Evolutionary conservation across 202 grass and related monocot species (phyloP).

Genomic region (Setaria italica): DNA sequence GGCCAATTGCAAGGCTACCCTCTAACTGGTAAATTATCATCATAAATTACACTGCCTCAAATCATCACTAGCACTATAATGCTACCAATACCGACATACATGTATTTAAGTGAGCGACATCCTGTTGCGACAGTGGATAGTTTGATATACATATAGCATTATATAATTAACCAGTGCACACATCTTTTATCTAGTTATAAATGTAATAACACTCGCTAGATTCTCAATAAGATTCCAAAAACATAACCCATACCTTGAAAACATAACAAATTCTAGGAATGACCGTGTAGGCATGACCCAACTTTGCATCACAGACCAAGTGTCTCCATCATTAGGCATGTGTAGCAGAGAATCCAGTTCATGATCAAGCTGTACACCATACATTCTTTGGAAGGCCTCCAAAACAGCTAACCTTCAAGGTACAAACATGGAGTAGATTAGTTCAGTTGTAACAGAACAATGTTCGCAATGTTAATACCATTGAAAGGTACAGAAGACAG

Average conservation of each 20-base stretch:
- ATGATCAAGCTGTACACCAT: constrained; percentile 68
- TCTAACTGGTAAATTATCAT: constrained; percentile 21
- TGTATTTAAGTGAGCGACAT: neutral
- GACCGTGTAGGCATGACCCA: constrained; percentile 94
- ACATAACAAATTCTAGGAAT: constrained; percentile 98
- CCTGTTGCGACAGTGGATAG: neutral
- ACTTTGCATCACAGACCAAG: constrained; percentile 97
- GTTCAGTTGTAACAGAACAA: constrained; percentile 25
- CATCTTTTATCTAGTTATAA: constrained; percentile 26
- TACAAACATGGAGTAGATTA: constrained; percentile 44
- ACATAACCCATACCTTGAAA: constrained; percentile 77
- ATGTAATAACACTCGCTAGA: neutral
- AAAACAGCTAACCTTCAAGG: constrained; percentile 68
- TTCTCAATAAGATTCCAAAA: constrained; percentile 42
- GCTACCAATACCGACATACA: neutral
- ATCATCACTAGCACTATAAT: constrained; percentile 28
- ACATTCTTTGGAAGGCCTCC: constrained; percentile 86
- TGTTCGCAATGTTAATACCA: constrained; percentile 17
- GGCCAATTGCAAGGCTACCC: neutral
- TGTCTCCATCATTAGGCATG: constrained; percentile 81
- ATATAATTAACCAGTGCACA: neutral
- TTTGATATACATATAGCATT: constrained; percentile 29
- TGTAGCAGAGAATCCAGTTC: constrained; percentile 64
- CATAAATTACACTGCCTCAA: neutral
- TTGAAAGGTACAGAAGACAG: constrained; percentile 22